A percentile compares a stretch with the other conserved stretches of the same genome.
These are phyloP conservation scores for Nevesoporus exiguus DNA, from an alignment of 768 basidiomycete genomes.

Conservation along the genomic window DNA sequence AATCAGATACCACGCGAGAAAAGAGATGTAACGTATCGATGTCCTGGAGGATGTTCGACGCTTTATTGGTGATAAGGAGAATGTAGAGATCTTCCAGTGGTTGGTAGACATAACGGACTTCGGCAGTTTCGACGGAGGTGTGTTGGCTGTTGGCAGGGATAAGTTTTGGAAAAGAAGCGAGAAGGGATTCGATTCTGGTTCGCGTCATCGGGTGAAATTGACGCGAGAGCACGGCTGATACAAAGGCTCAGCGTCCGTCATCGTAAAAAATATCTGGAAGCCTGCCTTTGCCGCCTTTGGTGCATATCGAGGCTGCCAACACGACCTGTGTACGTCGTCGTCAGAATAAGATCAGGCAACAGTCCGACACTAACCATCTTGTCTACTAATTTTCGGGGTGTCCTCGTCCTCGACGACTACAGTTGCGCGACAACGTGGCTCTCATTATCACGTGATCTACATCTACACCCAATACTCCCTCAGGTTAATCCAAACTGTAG, in stretches of 20 bases:
- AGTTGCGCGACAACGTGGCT: conserved; percentile 11
- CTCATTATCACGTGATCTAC: conserved; percentile 17
- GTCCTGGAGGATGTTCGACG: conserved; percentile 98
- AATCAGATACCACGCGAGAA: conserved; percentile 88
- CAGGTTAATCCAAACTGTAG: too few species aligned
- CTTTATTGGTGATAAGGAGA: conserved; percentile 95
- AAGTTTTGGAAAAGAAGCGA: conserved; percentile 96
- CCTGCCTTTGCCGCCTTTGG: conserved; percentile 88
- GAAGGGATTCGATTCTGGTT: conserved; percentile 89
- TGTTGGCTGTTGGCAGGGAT: conserved; percentile 94
- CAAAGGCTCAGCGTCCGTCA: background rate
- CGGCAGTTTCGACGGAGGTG: conserved; percentile 92
- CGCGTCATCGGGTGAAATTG: conserved; percentile 94
- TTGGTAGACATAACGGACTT: conserved; percentile 96
- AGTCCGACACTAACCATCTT: conserved; percentile 21
- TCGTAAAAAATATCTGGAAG: conserved; percentile 9
- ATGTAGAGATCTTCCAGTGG: conserved; percentile 97
- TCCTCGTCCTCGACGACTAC: background rate
- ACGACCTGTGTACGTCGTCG: conserved; percentile 59
- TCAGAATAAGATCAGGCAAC: background rate
- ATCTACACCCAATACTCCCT: too few species aligned
- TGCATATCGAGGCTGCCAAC: conserved; percentile 91
- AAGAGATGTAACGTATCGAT: conserved; percentile 95
- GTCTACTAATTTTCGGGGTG: background rate
- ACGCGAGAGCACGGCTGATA: conserved; percentile 86